Evolutionary conservation across 140 eudicot genomes (phyloP), one percentile per base, ranked within the genome.

Genomic region (Ambrosia hybrid): DNA sequence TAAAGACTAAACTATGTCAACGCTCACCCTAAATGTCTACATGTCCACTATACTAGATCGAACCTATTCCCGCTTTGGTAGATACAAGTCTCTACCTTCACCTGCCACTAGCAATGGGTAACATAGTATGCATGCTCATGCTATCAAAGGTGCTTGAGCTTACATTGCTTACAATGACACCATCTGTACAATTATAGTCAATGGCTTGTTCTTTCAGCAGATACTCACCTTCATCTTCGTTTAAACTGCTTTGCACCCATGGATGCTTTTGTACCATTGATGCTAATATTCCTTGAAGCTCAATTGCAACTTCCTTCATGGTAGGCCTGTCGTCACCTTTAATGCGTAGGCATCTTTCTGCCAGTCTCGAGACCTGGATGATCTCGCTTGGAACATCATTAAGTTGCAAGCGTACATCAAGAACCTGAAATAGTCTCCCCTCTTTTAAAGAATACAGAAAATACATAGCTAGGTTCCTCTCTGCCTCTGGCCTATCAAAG

Each of bases 91-190:
- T 60, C 13, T 57, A 58, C 70, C 7, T 45, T 73, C 51, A 73
- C 39, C 78, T 51, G 4, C 78, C 78, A 38, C 71, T 30, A 30
- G 34, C 34, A 30, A 30, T 30, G 34, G 34, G 34, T 30, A 30
- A 30, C 34, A 30, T 2, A 30, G 34, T 30, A 30, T 30, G 34
- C 34, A 30, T 1, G 34, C 34, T 30, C 34, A 30, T 30, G 34
- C 71, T 73, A 73, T 73, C 78, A 9, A 63, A 37, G 5, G 70
- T 62, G 9, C 41, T 48, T 37, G 78, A 61, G 62, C 36, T 72
- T 36, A 8, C 62, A 5, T 30, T 30, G 34, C 34, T 9, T 58
- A 15, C 62, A 16, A 43, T 75, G 9, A 21, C 34, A 30, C 34
- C 34, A 30, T 62, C 17, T 6, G 48, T 72, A 15, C 14, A 8